A percentile compares a stretch with the other conserved stretches of the same genome.
These are phyloP conservation scores for Perkinsus marinus DNA, from an alignment of 169 alveolate species.

Conservation along the genomic window DNA sequence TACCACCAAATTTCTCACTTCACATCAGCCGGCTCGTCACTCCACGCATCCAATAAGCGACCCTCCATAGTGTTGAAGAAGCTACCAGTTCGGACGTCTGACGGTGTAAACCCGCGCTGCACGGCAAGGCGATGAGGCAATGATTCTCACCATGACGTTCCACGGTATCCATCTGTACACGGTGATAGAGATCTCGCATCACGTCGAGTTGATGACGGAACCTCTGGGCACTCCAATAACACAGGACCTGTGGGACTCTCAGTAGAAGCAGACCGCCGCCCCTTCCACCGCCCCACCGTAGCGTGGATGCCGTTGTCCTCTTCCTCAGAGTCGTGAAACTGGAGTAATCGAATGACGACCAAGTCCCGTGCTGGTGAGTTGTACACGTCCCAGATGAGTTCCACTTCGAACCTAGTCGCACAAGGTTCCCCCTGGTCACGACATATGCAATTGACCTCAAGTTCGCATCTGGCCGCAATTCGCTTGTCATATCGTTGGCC, in stretches of 20 bases:
- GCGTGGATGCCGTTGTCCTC: neutral
- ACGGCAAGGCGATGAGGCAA: neutral
- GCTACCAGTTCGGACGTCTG: neutral
- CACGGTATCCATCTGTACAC: neutral
- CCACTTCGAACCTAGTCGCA: neutral
- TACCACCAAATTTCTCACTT: too few species aligned
- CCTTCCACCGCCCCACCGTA: neutral
- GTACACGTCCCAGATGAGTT: neutral
- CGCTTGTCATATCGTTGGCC: neutral
- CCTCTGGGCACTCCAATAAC: neutral
- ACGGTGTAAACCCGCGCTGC: neutral
- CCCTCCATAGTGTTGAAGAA: neutral
- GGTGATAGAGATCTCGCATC: neutral
- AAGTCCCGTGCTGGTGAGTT: neutral
- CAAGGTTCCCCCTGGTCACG: too few species aligned
- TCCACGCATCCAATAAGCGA: neutral
- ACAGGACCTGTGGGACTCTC: neutral
- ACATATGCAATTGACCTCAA: neutral
- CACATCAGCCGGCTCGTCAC: neutral
- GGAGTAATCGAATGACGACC: neutral
- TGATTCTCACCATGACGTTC: neutral
- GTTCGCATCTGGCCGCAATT: neutral
- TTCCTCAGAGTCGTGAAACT: neutral
- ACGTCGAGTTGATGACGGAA: neutral
- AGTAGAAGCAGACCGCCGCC: neutral